Conservation (phyloP, 148 eudicot genomes). For the Camellia lanceoleosa region DNA sequence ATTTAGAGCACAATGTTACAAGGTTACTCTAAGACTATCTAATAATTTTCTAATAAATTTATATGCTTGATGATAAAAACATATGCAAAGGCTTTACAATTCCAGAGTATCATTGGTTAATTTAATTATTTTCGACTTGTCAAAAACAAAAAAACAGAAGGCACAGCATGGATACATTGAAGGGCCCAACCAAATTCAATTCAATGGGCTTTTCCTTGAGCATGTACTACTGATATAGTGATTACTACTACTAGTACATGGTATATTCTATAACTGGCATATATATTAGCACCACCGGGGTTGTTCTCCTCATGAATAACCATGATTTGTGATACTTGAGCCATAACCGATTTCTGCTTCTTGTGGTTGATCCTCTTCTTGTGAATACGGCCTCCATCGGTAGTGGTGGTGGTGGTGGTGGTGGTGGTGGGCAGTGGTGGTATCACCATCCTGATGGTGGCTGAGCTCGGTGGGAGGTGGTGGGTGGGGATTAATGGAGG, state of each 20-base stretch:
- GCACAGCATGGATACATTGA: neutral
- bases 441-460: neutral
- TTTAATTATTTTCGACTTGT: neutral
- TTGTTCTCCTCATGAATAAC: neutral
- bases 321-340: neutral
- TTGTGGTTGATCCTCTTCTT: neutral
- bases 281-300: no score
- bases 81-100: neutral
- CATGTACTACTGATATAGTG: no score
- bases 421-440: neutral
- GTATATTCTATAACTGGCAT: no score
- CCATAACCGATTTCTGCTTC: neutral
- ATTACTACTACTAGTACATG: no score
- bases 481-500: slow-evolving; percentile 25
- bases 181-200: no score
- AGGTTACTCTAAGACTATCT: no score
- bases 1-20: no score
- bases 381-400: no score
- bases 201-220: neutral
- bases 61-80: no score
- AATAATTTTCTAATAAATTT: no score
- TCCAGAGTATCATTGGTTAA: neutral
- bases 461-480: neutral
- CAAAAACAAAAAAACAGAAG: neutral
- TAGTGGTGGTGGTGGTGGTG: neutral